Evolutionary conservation across 441 rosid species (phyloP).

Genomic region (Geranium incanum): DNA sequence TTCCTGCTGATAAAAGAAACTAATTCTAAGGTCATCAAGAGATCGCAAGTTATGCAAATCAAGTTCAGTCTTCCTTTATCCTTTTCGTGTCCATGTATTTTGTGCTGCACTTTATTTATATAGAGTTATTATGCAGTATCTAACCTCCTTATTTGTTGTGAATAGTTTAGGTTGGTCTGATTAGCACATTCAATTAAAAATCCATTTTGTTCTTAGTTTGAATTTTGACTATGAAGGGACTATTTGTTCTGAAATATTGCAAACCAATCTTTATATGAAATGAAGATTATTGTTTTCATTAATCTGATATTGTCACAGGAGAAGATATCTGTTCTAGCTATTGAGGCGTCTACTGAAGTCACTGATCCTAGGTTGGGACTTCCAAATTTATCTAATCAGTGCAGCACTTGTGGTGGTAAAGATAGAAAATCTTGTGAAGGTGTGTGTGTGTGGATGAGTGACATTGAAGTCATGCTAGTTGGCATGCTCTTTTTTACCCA

Average conservation of each 20-base stretch:
- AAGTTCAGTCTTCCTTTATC: neutral
- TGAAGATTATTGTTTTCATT: neutral
- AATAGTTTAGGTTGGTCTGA: neutral
- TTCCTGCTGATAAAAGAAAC: too few species aligned
- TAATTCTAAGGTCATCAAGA: neutral
- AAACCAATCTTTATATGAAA: neutral
- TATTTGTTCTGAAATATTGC: neutral
- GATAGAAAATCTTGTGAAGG: conserved; percentile 70
- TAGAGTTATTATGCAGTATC: neutral
- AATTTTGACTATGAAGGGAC: conserved; percentile 1
- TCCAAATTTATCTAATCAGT: conserved; percentile 56
- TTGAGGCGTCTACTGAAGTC: conserved; percentile 49
- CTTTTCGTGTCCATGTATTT: neutral
- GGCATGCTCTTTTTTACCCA: conserved; percentile 11
- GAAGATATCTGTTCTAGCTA: conserved; percentile 37
- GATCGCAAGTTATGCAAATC: neutral
- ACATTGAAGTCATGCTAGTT: conserved; percentile 13
- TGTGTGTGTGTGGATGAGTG: conserved; percentile 24
- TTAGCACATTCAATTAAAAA: neutral
- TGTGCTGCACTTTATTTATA: neutral
- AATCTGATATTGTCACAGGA: conserved; percentile 39
- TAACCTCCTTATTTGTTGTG: neutral
- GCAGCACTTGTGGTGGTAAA: conserved; percentile 64
- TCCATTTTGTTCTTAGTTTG: neutral
- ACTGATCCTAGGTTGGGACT: conserved; percentile 71